A percentile compares a stretch with the other conserved stretches of the same genome.
phyloP scores from a whole-genome alignment of 2,329 filamentous ascomycete species.

The Pyrenochaeta sp. region DNA sequence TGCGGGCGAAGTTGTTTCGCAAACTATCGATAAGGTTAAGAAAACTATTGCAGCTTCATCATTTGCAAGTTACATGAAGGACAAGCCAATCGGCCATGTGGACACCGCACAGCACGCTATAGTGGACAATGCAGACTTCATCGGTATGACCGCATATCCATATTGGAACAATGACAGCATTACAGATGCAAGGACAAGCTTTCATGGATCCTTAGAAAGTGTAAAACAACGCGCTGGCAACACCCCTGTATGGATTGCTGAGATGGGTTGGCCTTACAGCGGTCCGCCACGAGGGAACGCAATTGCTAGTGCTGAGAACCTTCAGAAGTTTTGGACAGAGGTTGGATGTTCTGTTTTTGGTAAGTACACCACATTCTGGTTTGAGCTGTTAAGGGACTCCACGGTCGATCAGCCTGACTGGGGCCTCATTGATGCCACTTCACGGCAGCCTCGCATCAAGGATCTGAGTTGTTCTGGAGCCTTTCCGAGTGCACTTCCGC shows the following conservation, averaged over 20 bases:
- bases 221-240: constrained; percentile 31
- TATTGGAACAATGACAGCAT: constrained; percentile 39
- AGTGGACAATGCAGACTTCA: constrained; percentile 41
- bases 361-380: constrained; percentile 46
- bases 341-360: constrained; percentile 43
- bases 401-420: constrained; percentile 33
- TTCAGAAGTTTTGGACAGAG: constrained; percentile 40
- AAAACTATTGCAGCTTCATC: constrained; percentile 65
- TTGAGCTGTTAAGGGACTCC: constrained; percentile 37
- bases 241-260: constrained; percentile 45
- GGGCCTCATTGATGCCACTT: constrained; percentile 30
- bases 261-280: constrained; percentile 43
- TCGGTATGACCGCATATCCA: constrained; percentile 46
- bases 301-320: constrained; percentile 27
- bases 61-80: constrained; percentile 53
- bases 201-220: constrained; percentile 27
- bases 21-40: constrained; percentile 57
- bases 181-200: constrained; percentile 52
- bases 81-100: constrained; percentile 54
- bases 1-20: constrained; percentile 67
- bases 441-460: constrained; percentile 26
- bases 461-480: constrained; percentile 28
- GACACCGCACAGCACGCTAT: constrained; percentile 38
- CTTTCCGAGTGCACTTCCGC: neutral
- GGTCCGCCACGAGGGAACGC: constrained; percentile 21